Evolutionary conservation across 495 filamentous ascomycete species (phyloP), one percentile per base, ranked within the genome.

Genomic region (Podospora pseudocomata): DNA sequence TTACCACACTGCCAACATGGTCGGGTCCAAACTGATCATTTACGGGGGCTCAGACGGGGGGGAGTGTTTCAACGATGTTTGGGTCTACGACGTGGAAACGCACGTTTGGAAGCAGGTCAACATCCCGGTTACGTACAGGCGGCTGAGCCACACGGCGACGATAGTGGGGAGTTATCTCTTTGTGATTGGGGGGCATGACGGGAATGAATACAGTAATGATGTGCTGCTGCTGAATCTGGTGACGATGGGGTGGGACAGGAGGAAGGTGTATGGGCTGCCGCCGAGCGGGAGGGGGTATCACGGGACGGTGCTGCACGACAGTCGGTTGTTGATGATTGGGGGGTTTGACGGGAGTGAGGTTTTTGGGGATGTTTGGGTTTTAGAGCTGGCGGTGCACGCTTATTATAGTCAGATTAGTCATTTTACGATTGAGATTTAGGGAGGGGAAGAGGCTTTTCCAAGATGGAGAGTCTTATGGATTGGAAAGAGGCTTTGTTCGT

Each of bases 1-100:
- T 13, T 90, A 90, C 69, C 87, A 90, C 73, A 90, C 87, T 16
- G 87, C 87, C 44, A 89, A 89, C 73, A 89, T 90, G 84, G 87
- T 90, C 49, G 87, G 87, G 39, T 81, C 79, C 71, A 90, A 90
- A 75, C 81, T 90, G 34, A 89, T 90, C 71, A 86, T 90, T 62
- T 90, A 84, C 73, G 87, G 87, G 28, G 87, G 87, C 7, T 88
- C 85, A 2, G 87, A 89, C 70, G 87, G 87, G 60, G 85, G 84
- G 39, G 86, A 89, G 75, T 89, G 87, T 74, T 90, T 89, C 75
- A 81, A 85, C 70, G 87, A 90, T 73, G 87, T 90, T 39, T 90
- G 87, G 87, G 82, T 90, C 28, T 89, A 89, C 72, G 85, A 89
- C 71, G 85, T 88, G 23, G 86, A 88, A 55, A 82, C 79, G 32